Conservation (phyloP, 179 eudicot species). For the Spinacia oleracea region DNA sequence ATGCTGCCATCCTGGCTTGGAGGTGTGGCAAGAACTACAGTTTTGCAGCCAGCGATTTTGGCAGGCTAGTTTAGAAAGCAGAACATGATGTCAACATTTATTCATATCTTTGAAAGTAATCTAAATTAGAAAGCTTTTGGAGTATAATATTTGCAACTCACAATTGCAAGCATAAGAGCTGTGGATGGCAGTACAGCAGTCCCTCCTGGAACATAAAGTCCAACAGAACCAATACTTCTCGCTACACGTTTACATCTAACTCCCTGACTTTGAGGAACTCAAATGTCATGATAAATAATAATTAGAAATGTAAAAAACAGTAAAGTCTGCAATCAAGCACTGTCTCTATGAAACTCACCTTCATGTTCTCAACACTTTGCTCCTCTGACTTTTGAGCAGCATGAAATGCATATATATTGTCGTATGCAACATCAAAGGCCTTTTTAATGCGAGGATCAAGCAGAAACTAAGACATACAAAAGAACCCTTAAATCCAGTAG, state of each 20-base stretch:
- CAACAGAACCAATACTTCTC: constrained; percentile 85
- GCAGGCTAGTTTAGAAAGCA: constrained; percentile 68
- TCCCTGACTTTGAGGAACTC: constrained; percentile 57
- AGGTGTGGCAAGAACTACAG: constrained; percentile 94
- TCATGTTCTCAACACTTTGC: constrained; percentile 81
- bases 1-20: constrained; percentile 87
- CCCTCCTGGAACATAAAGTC: constrained; percentile 99
- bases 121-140: not conserved
- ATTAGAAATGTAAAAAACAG: constrained; percentile 5
- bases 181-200: constrained; percentile 99
- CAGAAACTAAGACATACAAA: constrained; percentile 28
- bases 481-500: not conserved
- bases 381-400: constrained; percentile 85
- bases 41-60: constrained; percentile 93
- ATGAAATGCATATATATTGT: constrained; percentile 95
- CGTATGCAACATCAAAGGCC: constrained; percentile 95
- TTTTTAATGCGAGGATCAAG: constrained; percentile 82
- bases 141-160: constrained; percentile 40
- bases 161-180: constrained; percentile 95
- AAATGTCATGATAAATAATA: constrained; percentile 11
- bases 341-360: constrained; percentile 52
- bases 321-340: not conserved
- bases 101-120: not conserved
- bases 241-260: constrained; percentile 96
- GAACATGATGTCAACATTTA: constrained; percentile 22